phyloP scores from a whole-genome alignment of 257 asterid genomes.

The Penstemon davidsonii region DNA sequence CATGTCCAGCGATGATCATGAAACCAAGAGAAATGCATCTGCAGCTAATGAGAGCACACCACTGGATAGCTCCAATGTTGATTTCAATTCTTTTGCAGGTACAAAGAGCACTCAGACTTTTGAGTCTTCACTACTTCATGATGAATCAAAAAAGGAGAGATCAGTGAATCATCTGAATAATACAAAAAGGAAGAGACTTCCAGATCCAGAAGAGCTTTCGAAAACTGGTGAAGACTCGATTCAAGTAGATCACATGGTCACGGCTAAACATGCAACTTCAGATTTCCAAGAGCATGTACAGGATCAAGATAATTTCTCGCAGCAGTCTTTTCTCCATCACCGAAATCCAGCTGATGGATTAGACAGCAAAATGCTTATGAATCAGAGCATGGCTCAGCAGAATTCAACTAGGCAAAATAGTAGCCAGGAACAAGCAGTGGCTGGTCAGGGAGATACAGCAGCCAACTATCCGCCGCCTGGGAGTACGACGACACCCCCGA shows the following conservation, averaged over 20 bases:
- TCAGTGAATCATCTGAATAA: constrained; percentile 30
- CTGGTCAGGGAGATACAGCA: constrained; percentile 28
- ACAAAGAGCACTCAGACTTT: constrained; percentile 27
- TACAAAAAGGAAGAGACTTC: constrained; percentile 19
- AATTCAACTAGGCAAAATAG: constrained; percentile 17
- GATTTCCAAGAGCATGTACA: constrained; percentile 27
- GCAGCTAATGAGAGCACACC: constrained; percentile 26
- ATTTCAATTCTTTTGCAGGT: constrained; percentile 14
- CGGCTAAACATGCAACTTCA: constrained; percentile 28
- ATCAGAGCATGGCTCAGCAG: constrained; percentile 29
- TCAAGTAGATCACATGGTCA: constrained; percentile 28
- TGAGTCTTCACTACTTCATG: constrained; percentile 31
- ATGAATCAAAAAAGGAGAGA: constrained; percentile 33
- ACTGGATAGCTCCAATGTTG: constrained; percentile 21
- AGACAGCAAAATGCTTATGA: constrained; percentile 20
- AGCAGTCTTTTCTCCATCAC: constrained; percentile 20
- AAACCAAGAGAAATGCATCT: constrained; percentile 27
- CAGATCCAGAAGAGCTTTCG: constrained; percentile 30
- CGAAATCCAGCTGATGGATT: constrained; percentile 12
- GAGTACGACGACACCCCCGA: constrained; percentile 29
- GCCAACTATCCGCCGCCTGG: constrained; percentile 27
- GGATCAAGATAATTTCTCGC: constrained; percentile 28
- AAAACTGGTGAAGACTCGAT: constrained; percentile 28
- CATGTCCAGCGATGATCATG: constrained; percentile 36
- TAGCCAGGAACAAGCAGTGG: constrained; percentile 29